Evolutionary conservation across 306 rosid genomes (phyloP), one percentile per base, ranked within the genome.

Genomic region (Senna tora): DNA sequence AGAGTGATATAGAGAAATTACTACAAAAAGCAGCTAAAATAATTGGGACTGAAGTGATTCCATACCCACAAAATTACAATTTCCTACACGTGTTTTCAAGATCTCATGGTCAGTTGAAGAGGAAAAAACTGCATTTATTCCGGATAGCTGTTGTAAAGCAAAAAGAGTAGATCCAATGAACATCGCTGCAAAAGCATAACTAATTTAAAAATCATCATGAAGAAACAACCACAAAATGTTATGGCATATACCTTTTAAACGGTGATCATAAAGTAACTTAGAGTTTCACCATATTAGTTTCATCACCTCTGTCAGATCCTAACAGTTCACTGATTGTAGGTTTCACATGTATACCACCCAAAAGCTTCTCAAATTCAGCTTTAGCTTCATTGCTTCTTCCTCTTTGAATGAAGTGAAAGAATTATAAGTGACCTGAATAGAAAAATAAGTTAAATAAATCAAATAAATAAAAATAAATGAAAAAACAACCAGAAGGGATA

Each of bases 131-230:
- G 96, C 97, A 79, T 91, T 91, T 84, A 91, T 89, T 84, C 97
- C 97, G 60, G 97, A 89, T 13, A 91, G 93, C 82, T 89, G 97
- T 85, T 91, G 97, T 74, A 91, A 89, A 60, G 93, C 96, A 82
- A 87, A 89, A 85, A 91, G 92, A 45, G 88, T 8, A 77, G 92
- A 91, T 66, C 97, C 97, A 70, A 89, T 84, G 89, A 87, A 87
- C 78, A 91, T 80, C 91, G 85, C 97, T 91, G 97, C 97, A 89
- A 91, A 84, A 89, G 75, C 74, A 57, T 71, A 78, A 46, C 71
- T 54, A 52, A 82, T 74, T 72, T 78, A 85, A 84, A 62, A 81
- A 80, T 54, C 45, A 50, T 68, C 32, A 67, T 70, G 43, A 81
- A 62, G 75, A 75, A 46, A 65, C 68, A 77, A 50, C 33, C 15